These are phyloP conservation scores for Pseudoturritis turrita DNA, from an alignment of 345 rosid species.

Conservation along the genomic window DNA sequence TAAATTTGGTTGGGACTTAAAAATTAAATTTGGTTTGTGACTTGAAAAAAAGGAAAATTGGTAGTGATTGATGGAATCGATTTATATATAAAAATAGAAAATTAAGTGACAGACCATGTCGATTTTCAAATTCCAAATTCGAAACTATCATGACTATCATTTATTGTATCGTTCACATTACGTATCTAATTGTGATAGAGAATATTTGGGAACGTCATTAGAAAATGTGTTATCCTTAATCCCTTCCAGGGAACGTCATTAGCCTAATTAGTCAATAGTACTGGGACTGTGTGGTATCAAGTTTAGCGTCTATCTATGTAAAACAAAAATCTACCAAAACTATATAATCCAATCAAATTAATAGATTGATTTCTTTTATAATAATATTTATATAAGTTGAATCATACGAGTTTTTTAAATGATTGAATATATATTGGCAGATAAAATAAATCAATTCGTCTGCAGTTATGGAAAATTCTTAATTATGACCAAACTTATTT, in stretches of 20 bases:
- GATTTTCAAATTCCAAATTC: background rate
- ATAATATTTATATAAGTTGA: no score
- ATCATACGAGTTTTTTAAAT: background rate
- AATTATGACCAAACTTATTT: no score
- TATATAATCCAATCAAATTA: background rate
- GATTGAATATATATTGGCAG: background rate
- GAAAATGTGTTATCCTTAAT: background rate
- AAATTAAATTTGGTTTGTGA: no score
- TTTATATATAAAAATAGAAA: background rate
- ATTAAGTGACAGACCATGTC: background rate
- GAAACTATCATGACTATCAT: slow-evolving; percentile 4
- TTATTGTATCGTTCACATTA: slow-evolving; percentile 10
- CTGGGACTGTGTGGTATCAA: background rate
- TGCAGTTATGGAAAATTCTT: no score
- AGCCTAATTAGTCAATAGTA: background rate
- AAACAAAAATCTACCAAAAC: background rate
- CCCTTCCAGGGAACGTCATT: background rate
- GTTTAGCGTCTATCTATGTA: background rate
- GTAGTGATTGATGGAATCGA: slow-evolving; percentile 5
- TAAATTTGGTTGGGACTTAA: slow-evolving; percentile 22
- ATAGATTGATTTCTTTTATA: background rate
- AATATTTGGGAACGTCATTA: background rate
- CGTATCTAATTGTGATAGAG: background rate
- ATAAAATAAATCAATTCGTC: no score
- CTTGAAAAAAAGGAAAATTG: background rate